Evolutionary conservation across 2,329 filamentous ascomycete species (phyloP).

Genomic region (Fusarium multiceps): DNA sequence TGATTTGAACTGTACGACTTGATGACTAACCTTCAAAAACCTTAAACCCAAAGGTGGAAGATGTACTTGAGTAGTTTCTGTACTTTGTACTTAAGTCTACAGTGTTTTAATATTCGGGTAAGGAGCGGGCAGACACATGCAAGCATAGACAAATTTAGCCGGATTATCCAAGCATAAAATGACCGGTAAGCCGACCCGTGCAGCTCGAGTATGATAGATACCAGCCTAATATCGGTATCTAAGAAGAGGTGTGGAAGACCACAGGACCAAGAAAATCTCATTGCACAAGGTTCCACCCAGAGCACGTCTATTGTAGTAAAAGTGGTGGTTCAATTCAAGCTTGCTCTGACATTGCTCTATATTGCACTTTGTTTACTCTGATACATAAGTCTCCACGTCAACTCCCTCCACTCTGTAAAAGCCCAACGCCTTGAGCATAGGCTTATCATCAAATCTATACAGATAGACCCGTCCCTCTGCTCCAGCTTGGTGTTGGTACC

Average conservation of each 20-base stretch:
- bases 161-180: rapidly evolving
- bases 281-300: rapidly evolving
- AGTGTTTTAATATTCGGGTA: neutral
- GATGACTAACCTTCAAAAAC: too few relatives aligned
- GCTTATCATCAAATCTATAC: constrained; percentile 66
- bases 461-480: constrained; percentile 55
- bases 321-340: neutral
- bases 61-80: rapidly evolving
- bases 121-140: rapidly evolving
- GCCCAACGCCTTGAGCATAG: constrained; percentile 63
- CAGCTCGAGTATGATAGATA: neutral
- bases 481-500: constrained; percentile 59
- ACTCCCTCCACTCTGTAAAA: constrained; percentile 52
- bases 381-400: constrained; percentile 28
- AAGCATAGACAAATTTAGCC: neutral
- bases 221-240: rapidly evolving
- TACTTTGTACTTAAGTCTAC: rapidly evolving
- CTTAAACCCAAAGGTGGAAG: neutral
- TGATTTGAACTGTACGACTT: too few relatives aligned
- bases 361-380: neutral
- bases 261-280: rapidly evolving
- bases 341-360: rapidly evolving
- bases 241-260: rapidly evolving
- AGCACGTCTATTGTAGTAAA: neutral
- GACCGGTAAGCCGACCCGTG: neutral